Base-by-base conservation (phyloP, 2,329 filamentous ascomycete species). In the Aureobasidium melanogenum region DNA sequence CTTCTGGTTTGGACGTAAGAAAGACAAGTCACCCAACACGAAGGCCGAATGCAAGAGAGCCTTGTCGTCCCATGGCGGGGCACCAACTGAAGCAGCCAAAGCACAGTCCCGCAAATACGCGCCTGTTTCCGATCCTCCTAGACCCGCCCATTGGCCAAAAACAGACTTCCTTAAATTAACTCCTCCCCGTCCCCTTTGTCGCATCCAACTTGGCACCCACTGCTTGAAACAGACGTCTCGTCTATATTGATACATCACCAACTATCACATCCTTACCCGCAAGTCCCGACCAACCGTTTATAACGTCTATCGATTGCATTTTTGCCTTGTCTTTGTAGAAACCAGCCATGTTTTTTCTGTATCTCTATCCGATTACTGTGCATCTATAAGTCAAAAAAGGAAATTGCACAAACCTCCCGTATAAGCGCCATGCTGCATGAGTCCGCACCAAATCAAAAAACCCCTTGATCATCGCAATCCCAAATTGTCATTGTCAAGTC, bases 51-150 rank as follows among this genome's bases (percentile, higher is more conserved):
- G 38, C 38, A 43, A 56, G 52, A 54, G 34, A 26, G 38, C 26
- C 38, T 19, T 28, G 52, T 36, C 54, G 30, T 22, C 15, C 54
- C 54, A 58, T 47, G 30, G 54, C 54, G 54, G 54, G 54, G 54
- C 41, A 41, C 36, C 15, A 19, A 26, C 7, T 39, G 56, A 41
- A 59, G 56, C 56, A 57, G 54, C 54, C 44, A 59, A 59, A 59
- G 56, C 56, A 59, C 56, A 59, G 39, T 43, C 56, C 54, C 56
- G 43, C 56, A 59, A 38, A 39, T 48, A 59, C 44, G 44, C 56
- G 56, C 56, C 43, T 30, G 41, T 59, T 59, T 59, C 56, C 56
- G 44, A 56, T 56, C 43, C 32, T 26, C 14, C 43, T 28, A 50
- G 44, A 50, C 56, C 44, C 43, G 44, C 44, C 56, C 26, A 59